Conservation (phyloP, 2,329 filamentous ascomycete genomes). For the Dothistroma pini region DNA sequence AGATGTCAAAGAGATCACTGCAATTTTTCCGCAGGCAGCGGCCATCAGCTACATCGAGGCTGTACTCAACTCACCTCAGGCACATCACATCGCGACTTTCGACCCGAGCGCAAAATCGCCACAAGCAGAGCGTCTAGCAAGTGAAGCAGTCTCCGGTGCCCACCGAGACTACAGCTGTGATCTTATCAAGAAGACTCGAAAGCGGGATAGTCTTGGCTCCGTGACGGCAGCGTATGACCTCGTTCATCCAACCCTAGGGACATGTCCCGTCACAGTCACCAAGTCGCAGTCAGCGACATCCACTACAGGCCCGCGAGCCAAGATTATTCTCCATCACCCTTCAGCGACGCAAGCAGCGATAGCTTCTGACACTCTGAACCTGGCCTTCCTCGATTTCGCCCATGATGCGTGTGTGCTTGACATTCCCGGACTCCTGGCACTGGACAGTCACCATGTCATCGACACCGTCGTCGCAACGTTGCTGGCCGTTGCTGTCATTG, state of each 20-base stretch:
- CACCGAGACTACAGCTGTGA: conserved; percentile 67
- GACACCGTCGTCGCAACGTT: conserved; percentile 44
- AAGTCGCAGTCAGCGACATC: conserved; percentile 31
- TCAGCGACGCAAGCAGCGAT: conserved; percentile 40
- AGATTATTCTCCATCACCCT: conserved; percentile 38
- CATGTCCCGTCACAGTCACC: conserved; percentile 40
- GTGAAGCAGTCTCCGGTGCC: conserved; percentile 57
- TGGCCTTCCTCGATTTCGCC: conserved; percentile 45
- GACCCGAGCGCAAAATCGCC: conserved; percentile 64
- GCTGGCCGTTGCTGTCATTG: conserved; percentile 45
- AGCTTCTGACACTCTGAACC: conserved; percentile 38
- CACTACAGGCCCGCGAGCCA: conserved; percentile 23
- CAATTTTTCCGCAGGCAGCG: conserved; percentile 47
- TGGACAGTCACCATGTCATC: conserved; percentile 45
- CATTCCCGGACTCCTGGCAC: conserved; percentile 40
- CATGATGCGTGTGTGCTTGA: conserved; percentile 44
- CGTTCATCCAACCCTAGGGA: conserved; percentile 44
- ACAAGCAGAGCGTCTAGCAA: conserved; percentile 58
- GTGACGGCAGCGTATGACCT: conserved; percentile 42
- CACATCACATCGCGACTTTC: conserved; percentile 56
- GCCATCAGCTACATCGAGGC: conserved; percentile 45
- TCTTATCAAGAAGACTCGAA: conserved; percentile 58
- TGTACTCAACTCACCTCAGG: conserved; percentile 44
- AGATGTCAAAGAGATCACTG: conserved; percentile 14
- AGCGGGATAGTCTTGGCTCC: conserved; percentile 25